Conservation (phyloP, 78 protist species). For the Capsaspora owczarzaki region DNA sequence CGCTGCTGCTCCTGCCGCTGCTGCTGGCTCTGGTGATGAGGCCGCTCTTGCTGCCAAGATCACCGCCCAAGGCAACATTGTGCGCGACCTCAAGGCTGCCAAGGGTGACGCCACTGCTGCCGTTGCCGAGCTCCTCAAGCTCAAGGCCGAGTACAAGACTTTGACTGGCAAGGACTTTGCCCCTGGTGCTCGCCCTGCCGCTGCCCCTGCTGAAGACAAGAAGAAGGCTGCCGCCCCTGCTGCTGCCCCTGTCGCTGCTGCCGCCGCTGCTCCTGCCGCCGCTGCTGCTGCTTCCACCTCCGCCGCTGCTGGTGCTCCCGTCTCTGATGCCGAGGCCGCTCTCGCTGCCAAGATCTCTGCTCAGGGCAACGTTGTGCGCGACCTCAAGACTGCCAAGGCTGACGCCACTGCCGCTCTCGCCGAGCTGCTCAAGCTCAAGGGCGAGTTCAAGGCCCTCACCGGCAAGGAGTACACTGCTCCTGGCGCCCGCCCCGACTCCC, state of each 20-base stretch:
- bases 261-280: neutral
- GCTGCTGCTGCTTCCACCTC: neutral
- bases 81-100: conserved; percentile 17
- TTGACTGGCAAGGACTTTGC: neutral
- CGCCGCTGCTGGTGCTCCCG: neutral
- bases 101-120: neutral
- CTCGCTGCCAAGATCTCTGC: neutral
- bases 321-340: neutral
- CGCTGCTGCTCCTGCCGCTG: neutral
- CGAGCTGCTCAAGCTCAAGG: conserved; percentile 13
- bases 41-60: neutral
- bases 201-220: conserved; percentile 1
- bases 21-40: neutral
- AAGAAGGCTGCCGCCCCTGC: neutral
- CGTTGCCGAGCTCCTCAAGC: conserved; percentile 6
- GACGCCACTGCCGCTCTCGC: neutral
- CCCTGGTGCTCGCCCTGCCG: neutral
- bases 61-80: conserved; percentile 19
- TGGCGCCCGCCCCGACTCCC: no score
- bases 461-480: neutral
- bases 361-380: conserved; percentile 26
- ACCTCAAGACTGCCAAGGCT: conserved; percentile 1
- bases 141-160: conserved; percentile 7
- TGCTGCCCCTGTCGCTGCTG: neutral
- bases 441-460: neutral